Percentiles rank a stretch among this genome's conserved stretches.
These are phyloP conservation scores for Platanus orientalis DNA, from an alignment of 164 flowering plant genomes.

Conservation along the genomic window DNA sequence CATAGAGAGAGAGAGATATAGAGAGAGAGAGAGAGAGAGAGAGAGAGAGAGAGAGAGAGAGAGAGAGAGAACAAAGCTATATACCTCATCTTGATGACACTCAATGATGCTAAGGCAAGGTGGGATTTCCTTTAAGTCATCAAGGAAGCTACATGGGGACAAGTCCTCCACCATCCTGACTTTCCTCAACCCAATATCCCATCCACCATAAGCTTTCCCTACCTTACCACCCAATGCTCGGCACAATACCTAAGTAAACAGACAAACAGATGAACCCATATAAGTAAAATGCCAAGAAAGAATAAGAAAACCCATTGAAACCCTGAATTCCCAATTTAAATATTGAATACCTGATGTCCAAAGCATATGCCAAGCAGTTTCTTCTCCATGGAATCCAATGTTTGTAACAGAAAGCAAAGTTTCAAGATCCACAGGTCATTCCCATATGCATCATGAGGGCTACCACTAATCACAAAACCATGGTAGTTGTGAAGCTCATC, in stretches of 20 bases:
- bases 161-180: slow-evolving; percentile 37
- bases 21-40: slow-evolving; percentile 8
- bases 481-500: too few species aligned
- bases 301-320: too few species aligned
- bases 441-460: slow-evolving; percentile 75
- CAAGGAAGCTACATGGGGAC: slow-evolving; percentile 18
- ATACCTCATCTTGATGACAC: slow-evolving; percentile 57
- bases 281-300: too few species aligned
- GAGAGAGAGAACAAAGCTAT: too few species aligned
- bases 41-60: background rate
- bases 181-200: slow-evolving; percentile 87
- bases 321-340: slow-evolving; percentile 38
- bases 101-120: slow-evolving; percentile 17
- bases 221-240: too few species aligned
- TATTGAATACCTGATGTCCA: too few species aligned
- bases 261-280: too few species aligned
- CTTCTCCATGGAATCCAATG: slow-evolving; percentile 57
- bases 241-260: slow-evolving; percentile 47
- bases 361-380: slow-evolving; percentile 74
- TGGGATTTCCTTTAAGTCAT: slow-evolving; percentile 32
- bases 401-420: slow-evolving; percentile 56
- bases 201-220: slow-evolving; percentile 53
- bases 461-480: too few species aligned
- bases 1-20: background rate
- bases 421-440: slow-evolving; percentile 63